A percentile compares a stretch with the other conserved stretches of the same genome.
Evolutionary conservation across 768 basidiomycete genomes (phyloP).

Genomic region (Inosperma sp.): DNA sequence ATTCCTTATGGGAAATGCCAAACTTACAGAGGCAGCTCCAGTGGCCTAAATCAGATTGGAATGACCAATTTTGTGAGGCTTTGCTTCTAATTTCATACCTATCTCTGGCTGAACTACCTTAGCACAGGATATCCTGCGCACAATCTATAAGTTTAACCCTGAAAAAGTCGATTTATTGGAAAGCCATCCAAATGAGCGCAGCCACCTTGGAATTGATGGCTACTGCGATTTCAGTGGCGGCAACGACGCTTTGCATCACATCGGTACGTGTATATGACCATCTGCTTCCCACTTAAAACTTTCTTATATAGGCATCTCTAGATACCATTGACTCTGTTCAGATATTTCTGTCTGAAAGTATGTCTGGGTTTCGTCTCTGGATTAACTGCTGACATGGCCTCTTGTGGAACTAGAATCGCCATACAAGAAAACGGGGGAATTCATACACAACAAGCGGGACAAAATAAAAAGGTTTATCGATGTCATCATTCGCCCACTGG

Average conservation of each 20-base stretch:
- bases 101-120: too few relatives aligned
- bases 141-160: slow-evolving; percentile 44
- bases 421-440: slow-evolving; percentile 34
- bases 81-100: too few relatives aligned
- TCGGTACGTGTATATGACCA: slow-evolving; percentile 53
- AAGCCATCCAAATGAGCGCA: slow-evolving; percentile 66
- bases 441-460: slow-evolving; percentile 51
- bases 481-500: slow-evolving; percentile 59
- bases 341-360: slow-evolving; percentile 62
- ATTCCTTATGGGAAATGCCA: slow-evolving; percentile 35
- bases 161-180: slow-evolving; percentile 59
- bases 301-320: slow-evolving; percentile 23
- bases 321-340: slow-evolving; percentile 60
- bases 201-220: slow-evolving; percentile 68
- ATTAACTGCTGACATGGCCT: neutral
- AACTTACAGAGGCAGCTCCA: too few relatives aligned
- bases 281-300: too few relatives aligned
- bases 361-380: slow-evolving; percentile 6
- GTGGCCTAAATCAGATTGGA: too few relatives aligned
- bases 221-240: slow-evolving; percentile 77
- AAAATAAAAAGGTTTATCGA: slow-evolving; percentile 70
- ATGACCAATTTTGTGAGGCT: too few relatives aligned
- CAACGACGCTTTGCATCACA: slow-evolving; percentile 51
- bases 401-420: slow-evolving; percentile 49
- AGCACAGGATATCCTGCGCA: too few relatives aligned